phyloP scores from a whole-genome alignment of 768 basidiomycete genomes.

The Mycena vitilis region DNA sequence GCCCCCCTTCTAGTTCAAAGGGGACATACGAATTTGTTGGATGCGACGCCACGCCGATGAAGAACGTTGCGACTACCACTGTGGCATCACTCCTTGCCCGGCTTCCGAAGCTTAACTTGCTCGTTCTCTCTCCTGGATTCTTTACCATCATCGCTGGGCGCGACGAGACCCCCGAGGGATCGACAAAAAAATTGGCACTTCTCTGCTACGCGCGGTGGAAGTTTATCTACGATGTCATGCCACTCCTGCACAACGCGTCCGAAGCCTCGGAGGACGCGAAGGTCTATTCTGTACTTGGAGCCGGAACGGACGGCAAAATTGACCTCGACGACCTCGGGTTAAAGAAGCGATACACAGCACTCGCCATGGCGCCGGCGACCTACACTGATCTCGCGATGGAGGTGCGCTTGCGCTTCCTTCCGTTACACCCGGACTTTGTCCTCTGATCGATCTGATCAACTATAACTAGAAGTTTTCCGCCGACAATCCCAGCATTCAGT shows the following conservation, averaged over 20 bases:
- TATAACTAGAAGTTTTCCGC: slow-evolving; percentile 45
- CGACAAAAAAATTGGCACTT: slow-evolving; percentile 50
- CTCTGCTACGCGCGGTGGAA: slow-evolving; percentile 55
- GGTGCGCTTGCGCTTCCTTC: slow-evolving; percentile 35
- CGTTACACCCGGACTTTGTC: background rate
- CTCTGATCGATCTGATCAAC: background rate
- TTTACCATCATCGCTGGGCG: slow-evolving; percentile 44
- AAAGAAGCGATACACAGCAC: slow-evolving; percentile 45
- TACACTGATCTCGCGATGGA: slow-evolving; percentile 53
- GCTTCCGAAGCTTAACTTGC: slow-evolving; percentile 49
- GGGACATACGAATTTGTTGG: slow-evolving; percentile 49
- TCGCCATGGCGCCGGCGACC: slow-evolving; percentile 36
- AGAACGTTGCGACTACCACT: slow-evolving; percentile 45
- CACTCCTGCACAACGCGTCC: slow-evolving; percentile 47
- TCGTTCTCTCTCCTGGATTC: slow-evolving; percentile 50
- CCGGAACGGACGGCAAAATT: slow-evolving; percentile 44
- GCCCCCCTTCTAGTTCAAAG: slow-evolving; percentile 37
- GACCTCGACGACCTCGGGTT: slow-evolving; percentile 51
- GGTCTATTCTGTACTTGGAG: slow-evolving; percentile 49
- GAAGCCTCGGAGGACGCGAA: slow-evolving; percentile 51
- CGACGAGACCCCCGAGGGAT: slow-evolving; percentile 53
- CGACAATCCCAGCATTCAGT: slow-evolving; percentile 46
- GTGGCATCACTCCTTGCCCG: slow-evolving; percentile 40
- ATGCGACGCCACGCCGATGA: slow-evolving; percentile 52
- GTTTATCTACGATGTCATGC: slow-evolving; percentile 51